Evolutionary conservation across 2,329 filamentous ascomycete species (phyloP).

Genomic region (Aspergillus calidoustus): DNA sequence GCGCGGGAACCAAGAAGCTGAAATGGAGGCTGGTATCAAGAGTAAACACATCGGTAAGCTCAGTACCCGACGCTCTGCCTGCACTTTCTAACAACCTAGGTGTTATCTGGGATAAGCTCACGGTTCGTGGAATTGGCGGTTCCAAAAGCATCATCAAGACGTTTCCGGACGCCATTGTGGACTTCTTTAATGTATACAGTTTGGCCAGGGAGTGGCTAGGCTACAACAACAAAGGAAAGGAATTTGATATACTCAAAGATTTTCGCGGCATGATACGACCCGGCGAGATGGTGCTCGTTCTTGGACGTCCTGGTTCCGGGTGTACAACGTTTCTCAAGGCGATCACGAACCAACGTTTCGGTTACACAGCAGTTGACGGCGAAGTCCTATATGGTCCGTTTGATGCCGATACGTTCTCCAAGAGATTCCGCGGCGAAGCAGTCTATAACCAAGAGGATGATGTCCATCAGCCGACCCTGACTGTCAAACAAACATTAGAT

Average conservation of each 20-base stretch:
- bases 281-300: constrained; percentile 58
- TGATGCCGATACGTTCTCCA: constrained; percentile 67
- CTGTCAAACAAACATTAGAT: constrained; percentile 82
- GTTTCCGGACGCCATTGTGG: constrained; percentile 76
- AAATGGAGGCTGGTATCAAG: constrained; percentile 77
- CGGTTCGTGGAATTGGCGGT: constrained; percentile 75
- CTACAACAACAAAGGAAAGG: constrained; percentile 67
- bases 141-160: constrained; percentile 73
- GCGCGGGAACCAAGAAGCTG: constrained; percentile 71
- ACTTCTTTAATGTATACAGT: constrained; percentile 75
- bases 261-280: constrained; percentile 64
- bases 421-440: constrained; percentile 36
- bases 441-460: constrained; percentile 90
- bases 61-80: background rate
- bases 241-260: constrained; percentile 68
- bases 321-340: constrained; percentile 87
- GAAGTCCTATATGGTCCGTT: constrained; percentile 46
- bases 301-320: constrained; percentile 44
- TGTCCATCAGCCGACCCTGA: constrained; percentile 81
- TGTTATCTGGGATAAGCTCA: constrained; percentile 77
- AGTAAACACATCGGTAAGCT: constrained; percentile 70
- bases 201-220: constrained; percentile 69
- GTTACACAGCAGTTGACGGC: constrained; percentile 39
- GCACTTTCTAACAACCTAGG: constrained; percentile 40
- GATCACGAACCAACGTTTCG: constrained; percentile 77